phyloP scores from a whole-genome alignment of 176 grass and related monocot species.

The Secale cereale region DNA sequence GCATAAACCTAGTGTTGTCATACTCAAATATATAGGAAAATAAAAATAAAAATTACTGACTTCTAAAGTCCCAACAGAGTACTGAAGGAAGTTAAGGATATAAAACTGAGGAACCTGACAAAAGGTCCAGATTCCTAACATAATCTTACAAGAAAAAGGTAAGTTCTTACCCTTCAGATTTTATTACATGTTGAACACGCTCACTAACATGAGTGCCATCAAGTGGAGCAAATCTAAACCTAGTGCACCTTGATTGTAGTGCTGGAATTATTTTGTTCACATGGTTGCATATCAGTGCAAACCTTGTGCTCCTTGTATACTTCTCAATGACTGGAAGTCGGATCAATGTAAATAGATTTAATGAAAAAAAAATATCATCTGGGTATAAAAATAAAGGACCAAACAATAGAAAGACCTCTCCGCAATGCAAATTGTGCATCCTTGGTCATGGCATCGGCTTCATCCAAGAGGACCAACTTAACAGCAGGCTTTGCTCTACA shows the following conservation, averaged over 20 bases:
- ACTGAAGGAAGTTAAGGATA: not conserved
- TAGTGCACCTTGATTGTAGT: slow-evolving; percentile 93
- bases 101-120: not conserved
- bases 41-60: not conserved
- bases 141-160: not conserved
- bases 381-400: not conserved
- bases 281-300: slow-evolving; percentile 98
- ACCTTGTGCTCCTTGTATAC: slow-evolving; percentile 96
- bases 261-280: slow-evolving; percentile 99
- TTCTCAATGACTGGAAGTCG: slow-evolving; percentile 82
- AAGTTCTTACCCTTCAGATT: slow-evolving; percentile 63
- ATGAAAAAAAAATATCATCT: slow-evolving; percentile 1
- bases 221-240: slow-evolving; percentile 96
- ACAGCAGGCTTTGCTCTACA: slow-evolving; percentile 71
- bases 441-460: slow-evolving; percentile 98
- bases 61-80: not conserved
- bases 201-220: slow-evolving; percentile 77
- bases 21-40: not conserved
- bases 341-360: slow-evolving; percentile 19
- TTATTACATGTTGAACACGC: slow-evolving; percentile 85
- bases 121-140: not conserved
- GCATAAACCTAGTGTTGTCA: not conserved
- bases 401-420: slow-evolving; percentile 58
- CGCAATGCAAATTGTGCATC: slow-evolving; percentile 98
- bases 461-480: slow-evolving; percentile 92